Percentiles rank a stretch among this genome's conserved stretches.
phyloP scores from a whole-genome alignment of 352 stramenopile genomes.

The Phytophthora pisi region DNA sequence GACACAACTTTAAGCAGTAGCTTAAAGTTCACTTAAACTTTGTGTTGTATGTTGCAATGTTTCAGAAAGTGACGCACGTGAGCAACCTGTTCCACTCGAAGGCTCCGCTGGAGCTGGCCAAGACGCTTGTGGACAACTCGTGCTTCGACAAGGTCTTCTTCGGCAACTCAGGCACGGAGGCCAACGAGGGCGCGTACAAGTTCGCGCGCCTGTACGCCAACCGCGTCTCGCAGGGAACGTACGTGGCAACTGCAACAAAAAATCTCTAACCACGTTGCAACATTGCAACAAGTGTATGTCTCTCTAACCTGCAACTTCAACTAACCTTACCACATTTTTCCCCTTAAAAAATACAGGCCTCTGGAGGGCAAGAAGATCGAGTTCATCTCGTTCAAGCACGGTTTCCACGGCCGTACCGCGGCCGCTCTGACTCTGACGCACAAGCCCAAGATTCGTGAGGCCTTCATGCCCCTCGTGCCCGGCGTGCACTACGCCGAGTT shows the following conservation, averaged over 20 bases:
- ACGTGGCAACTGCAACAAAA: constrained; percentile 27
- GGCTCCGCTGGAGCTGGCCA: constrained; percentile 92
- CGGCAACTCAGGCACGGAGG: constrained; percentile 95
- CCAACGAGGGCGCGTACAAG: constrained; percentile 89
- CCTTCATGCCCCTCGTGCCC: constrained; percentile 83
- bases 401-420: constrained; percentile 85
- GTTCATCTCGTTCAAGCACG: constrained; percentile 89
- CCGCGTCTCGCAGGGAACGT: constrained; percentile 68
- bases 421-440: constrained; percentile 83
- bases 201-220: constrained; percentile 86
- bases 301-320: neutral
- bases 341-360: constrained; percentile 32
- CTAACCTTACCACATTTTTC: constrained; percentile 2
- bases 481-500: constrained; percentile 76
- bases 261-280: neutral
- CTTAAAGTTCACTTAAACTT: neutral
- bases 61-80: constrained; percentile 91
- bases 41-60: neutral
- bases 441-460: constrained; percentile 88
- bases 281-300: neutral
- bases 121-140: constrained; percentile 96
- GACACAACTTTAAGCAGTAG: neutral
- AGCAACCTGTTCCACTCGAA: constrained; percentile 98
- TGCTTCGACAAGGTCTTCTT: constrained; percentile 98
- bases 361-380: constrained; percentile 81